Evolutionary conservation across 495 filamentous ascomycete genomes (phyloP).

Genomic region (Penicillium cinerascens): DNA sequence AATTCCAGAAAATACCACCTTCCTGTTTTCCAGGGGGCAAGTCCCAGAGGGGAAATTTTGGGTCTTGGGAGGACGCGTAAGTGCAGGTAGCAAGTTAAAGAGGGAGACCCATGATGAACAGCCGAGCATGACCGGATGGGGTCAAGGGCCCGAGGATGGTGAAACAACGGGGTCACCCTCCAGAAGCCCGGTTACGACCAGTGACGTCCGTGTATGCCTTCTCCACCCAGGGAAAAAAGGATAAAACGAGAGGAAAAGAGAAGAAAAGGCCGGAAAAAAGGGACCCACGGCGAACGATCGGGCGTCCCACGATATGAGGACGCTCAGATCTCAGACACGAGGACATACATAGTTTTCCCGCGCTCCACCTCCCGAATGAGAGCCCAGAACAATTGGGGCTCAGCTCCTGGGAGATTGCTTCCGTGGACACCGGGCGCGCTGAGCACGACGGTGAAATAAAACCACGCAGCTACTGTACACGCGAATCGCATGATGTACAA

Average conservation of each 20-base stretch:
- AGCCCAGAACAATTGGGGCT: neutral
- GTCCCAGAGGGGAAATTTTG: constrained; percentile 1
- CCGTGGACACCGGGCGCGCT: neutral
- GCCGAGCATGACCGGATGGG: constrained; percentile 19
- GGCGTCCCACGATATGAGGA: neutral
- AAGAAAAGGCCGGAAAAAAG: neutral
- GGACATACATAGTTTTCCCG: neutral
- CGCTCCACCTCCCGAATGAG: neutral
- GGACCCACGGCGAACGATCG: neutral
- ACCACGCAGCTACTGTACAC: neutral
- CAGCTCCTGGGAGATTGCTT: neutral
- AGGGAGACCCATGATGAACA: constrained; percentile 11
- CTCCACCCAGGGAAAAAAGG: constrained; percentile 5
- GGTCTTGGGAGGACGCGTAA: constrained; percentile 33
- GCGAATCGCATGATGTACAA: no score
- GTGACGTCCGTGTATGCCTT: constrained; percentile 19
- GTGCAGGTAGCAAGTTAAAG: constrained; percentile 25
- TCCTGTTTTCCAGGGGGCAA: constrained; percentile 2
- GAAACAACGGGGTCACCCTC: constrained; percentile 26
- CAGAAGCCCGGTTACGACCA: constrained; percentile 7
- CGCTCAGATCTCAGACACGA: neutral
- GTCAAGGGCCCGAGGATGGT: constrained; percentile 39
- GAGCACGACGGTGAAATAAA: neutral
- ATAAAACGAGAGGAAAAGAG: neutral
- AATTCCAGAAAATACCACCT: constrained; percentile 18